Conservation (phyloP, 805 yeast genomes). For the Lachancea dasiensis region DNA sequence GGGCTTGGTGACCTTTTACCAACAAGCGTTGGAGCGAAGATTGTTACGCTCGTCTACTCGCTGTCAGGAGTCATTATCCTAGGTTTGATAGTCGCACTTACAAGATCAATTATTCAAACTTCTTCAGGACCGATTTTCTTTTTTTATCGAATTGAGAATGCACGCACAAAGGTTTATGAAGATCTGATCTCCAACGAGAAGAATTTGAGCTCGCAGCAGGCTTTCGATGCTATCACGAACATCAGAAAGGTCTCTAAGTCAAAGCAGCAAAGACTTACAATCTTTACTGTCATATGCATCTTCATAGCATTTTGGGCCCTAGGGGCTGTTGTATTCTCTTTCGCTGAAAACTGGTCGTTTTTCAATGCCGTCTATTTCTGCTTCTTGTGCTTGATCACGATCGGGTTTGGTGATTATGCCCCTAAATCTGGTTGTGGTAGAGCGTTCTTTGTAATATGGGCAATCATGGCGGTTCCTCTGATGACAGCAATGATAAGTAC, state of each 20-base stretch:
- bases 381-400: conserved; percentile 66
- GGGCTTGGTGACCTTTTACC: conserved; percentile 79
- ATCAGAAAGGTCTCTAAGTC: conserved; percentile 40
- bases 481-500: conserved; percentile 78
- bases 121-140: conserved; percentile 57
- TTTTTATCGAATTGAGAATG: conserved; percentile 57
- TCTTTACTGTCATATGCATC: conserved; percentile 36
- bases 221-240: conserved; percentile 51
- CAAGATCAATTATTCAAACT: conserved; percentile 57
- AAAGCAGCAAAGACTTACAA: conserved; percentile 36
- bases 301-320: conserved; percentile 61
- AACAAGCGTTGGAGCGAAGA: conserved; percentile 44
- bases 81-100: conserved; percentile 68
- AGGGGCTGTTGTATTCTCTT: conserved; percentile 62
- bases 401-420: conserved; percentile 77
- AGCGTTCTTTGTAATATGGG: conserved; percentile 74
- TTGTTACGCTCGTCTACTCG: conserved; percentile 56
- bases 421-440: conserved; percentile 63
- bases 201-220: conserved; percentile 37
- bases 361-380: conserved; percentile 71
- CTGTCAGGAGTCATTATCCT: conserved; percentile 63
- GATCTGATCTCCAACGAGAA: conserved; percentile 13
- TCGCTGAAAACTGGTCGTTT: conserved; percentile 65
- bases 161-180: conserved; percentile 34
- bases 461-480: conserved; percentile 74